Conservation (phyloP, 2,329 filamentous ascomycete species). For the Cladophialophora carrionii region DNA sequence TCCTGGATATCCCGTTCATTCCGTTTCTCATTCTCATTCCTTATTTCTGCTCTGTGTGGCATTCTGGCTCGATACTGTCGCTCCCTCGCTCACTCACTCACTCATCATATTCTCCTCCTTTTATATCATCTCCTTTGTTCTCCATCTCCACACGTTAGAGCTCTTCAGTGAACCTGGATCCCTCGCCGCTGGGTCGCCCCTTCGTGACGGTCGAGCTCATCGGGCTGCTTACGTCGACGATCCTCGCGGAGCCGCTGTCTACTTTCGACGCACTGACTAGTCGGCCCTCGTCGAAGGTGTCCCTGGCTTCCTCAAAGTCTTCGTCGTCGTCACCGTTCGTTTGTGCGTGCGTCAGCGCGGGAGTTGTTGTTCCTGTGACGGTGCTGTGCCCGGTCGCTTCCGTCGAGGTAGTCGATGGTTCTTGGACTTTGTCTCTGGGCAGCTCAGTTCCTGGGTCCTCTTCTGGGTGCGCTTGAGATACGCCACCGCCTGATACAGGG, state of each 20-base stretch:
- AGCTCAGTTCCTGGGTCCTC: constrained; percentile 19
- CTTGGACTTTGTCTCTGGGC: constrained; percentile 24
- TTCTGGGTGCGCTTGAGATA: constrained; percentile 22
- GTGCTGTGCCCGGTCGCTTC: constrained; percentile 19
- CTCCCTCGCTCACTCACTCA: too few relatives aligned
- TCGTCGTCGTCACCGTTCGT: constrained; percentile 31
- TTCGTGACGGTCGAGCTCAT: constrained; percentile 12
- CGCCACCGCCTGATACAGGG: constrained; percentile 1
- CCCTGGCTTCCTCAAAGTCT: constrained; percentile 38
- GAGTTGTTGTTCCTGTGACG: constrained; percentile 29
- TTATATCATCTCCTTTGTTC: background rate
- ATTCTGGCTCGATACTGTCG: background rate
- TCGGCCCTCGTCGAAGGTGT: constrained; percentile 36
- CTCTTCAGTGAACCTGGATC: constrained; percentile 36
- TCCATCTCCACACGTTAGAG: constrained; percentile 10
- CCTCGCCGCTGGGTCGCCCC: constrained; percentile 22
- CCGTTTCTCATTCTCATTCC: too few relatives aligned
- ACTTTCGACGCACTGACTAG: constrained; percentile 27
- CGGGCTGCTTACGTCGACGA: constrained; percentile 25
- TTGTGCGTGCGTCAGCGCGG: constrained; percentile 25
- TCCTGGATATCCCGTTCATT: background rate
- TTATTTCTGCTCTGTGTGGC: background rate
- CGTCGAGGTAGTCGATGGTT: constrained; percentile 29
- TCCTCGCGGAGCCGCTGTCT: constrained; percentile 31
- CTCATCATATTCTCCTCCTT: background rate